A percentile compares a stretch with the other conserved stretches of the same genome.
Evolutionary conservation across 1,139 yeast species (phyloP).

Genomic region (Diutina ranongensis): DNA sequence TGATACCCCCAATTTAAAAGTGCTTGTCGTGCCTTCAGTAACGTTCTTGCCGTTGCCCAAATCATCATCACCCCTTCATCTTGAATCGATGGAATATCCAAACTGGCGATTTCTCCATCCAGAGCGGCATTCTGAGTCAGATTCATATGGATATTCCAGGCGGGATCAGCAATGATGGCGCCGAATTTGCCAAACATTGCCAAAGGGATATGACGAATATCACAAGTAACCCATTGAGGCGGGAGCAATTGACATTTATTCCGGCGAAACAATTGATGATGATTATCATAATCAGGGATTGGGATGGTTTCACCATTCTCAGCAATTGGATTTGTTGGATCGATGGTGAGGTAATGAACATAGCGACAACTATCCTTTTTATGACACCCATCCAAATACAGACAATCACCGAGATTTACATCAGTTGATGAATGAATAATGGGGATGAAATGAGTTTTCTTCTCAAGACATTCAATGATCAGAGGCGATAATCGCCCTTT

Average conservation of each 20-base stretch:
- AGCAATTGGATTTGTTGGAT: constrained; percentile 22
- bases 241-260: too few species aligned
- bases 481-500: constrained; percentile 8
- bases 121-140: constrained; percentile 70
- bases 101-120: constrained; percentile 54
- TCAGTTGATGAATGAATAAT: constrained; percentile 49
- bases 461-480: constrained; percentile 27
- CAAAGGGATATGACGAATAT: constrained; percentile 63
- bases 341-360: constrained; percentile 62
- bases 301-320: constrained; percentile 8
- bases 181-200: constrained; percentile 69
- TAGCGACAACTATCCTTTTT: constrained; percentile 72
- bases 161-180: constrained; percentile 76
- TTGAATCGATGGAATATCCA: constrained; percentile 61
- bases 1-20: constrained; percentile 73
- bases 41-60: constrained; percentile 94
- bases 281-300: too few species aligned
- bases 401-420: constrained; percentile 72
- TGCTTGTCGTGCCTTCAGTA: constrained; percentile 76
- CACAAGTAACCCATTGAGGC: constrained; percentile 83
- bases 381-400: constrained; percentile 88
- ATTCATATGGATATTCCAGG: constrained; percentile 82
- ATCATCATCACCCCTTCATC: constrained; percentile 72
- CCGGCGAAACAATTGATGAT: too few species aligned
- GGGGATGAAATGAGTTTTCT: constrained; percentile 53